Evolutionary conservation across 306 rosid genomes (phyloP).

Genomic region (Vachellia collinsii): DNA sequence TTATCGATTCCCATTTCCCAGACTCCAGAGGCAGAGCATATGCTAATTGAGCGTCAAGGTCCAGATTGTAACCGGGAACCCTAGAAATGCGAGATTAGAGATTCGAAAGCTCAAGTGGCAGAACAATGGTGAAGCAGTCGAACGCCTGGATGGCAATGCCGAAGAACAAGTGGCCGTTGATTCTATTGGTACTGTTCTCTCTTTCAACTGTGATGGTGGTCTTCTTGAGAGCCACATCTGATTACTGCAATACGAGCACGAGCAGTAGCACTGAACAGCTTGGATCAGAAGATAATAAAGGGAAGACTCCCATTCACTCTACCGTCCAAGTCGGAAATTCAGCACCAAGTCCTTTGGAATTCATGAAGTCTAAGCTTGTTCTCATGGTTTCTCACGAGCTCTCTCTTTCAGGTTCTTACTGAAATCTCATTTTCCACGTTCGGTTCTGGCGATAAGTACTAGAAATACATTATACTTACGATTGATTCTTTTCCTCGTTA

Average conservation of each 20-base stretch:
- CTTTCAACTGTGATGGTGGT: conserved; percentile 62
- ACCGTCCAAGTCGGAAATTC: conserved; percentile 11
- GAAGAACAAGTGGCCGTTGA: conserved; percentile 56
- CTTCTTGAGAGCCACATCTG: conserved; percentile 56
- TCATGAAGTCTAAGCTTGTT: conserved; percentile 88
- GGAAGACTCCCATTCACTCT: conserved; percentile 39
- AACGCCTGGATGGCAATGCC: conserved; percentile 54
- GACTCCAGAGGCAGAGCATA: conserved; percentile 5
- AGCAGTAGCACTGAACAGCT: conserved; percentile 15
- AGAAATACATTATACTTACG: not conserved
- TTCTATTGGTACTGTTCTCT: conserved; percentile 53
- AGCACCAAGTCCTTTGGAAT: conserved; percentile 54
- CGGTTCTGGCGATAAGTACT: conserved; percentile 22
- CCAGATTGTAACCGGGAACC: conserved; percentile 29
- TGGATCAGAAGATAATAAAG: conserved; percentile 28
- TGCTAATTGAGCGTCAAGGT: not conserved
- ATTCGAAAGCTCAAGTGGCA: not conserved
- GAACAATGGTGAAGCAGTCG: conserved; percentile 54
- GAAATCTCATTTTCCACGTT: conserved; percentile 8
- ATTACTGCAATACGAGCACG: conserved; percentile 49
- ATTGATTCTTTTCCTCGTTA: not conserved
- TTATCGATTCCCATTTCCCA: not conserved
- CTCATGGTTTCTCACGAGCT: conserved; percentile 88
- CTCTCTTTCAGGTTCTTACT: conserved; percentile 68
- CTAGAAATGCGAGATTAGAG: conserved; percentile 31